Base-by-base conservation (phyloP, 1,284 basidiomycete species). In the Inonotus obliquus region DNA sequence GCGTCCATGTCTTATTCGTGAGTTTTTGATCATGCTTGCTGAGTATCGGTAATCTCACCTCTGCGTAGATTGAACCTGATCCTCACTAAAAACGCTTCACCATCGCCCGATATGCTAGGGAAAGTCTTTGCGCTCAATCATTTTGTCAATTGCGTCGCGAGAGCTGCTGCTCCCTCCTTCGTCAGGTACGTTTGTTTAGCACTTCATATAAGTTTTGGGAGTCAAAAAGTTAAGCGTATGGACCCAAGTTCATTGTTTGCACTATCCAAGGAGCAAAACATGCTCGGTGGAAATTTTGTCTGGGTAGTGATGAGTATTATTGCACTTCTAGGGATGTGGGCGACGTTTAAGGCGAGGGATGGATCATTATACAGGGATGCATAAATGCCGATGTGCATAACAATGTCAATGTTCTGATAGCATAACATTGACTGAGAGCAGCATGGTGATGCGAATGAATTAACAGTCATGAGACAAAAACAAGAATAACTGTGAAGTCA, bases 1-100 rank as follows among this genome's bases (percentile, higher is more conserved):
- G 75, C 71, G 2, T 71, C 70, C 55, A 64, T 78, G 37, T 71
- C 73, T 21, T 77, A 69, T 64, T 74, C 74, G 76, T 76, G 65
- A 56, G 61, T 48, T 5, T 19, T 29, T 17, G 25, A 11, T 57
- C 9, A 13, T 4, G n/a, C 54, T 6, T 21, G 21, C 11, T 5
- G 11, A 23, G 35, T 23, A 41, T 53, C 21, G 4, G 11, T 27
- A 11, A 23, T 52, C 41, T 27, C 19, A 4, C 14, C 17, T 37
- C 14, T 25, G 35, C 13, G 3, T 25, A 65, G 66, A 29, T 52
- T 67, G 19, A 63, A 60, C 35, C 25, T 64, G 25, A 67, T 67
- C 23, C 52, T 67, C 19, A 54, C 65, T n/a, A 63, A 65, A 29
- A 64, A 65, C 45, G 62, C 66, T 32, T 35, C 65, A 2, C 65